Evolutionary conservation across 139 green algal species (phyloP).

Genomic region (Coccomyxa sp.): DNA sequence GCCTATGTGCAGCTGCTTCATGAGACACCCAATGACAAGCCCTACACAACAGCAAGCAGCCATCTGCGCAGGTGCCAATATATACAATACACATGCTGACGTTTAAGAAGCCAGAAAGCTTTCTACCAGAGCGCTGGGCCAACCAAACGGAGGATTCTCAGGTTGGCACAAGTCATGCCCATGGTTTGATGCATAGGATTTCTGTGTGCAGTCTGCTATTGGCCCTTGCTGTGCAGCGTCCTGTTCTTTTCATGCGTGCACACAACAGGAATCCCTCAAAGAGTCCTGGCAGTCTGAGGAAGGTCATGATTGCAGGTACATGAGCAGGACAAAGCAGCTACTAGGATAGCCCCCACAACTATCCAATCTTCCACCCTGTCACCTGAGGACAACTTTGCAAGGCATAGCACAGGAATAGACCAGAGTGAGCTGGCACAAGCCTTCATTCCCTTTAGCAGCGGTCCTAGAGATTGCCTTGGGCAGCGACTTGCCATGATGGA

Average conservation of each 20-base stretch:
- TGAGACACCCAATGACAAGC: background rate
- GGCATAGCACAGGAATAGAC: too few species aligned
- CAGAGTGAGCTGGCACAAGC: background rate
- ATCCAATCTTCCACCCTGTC: too few species aligned
- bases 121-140: background rate
- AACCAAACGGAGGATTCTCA: too few species aligned
- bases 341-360: too few species aligned
- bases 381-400: too few species aligned
- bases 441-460: background rate
- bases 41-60: background rate
- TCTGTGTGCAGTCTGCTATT: too few species aligned
- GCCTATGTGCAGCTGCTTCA: background rate
- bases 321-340: background rate
- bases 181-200: too few species aligned
- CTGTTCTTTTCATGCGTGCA: too few species aligned
- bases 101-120: background rate
- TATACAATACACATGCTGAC: background rate
- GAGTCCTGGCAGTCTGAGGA: too few species aligned
- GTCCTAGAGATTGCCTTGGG: background rate
- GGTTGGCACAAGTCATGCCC: too few species aligned
- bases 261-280: too few species aligned
- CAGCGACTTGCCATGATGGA: constrained; percentile 5
- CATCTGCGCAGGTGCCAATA: background rate
- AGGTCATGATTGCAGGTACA: background rate
- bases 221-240: too few species aligned